Percentiles rank a stretch among this genome's conserved stretches.
These are phyloP conservation scores for Phlebiopsis flavidoalba DNA, from an alignment of 768 basidiomycete species.

Conservation along the genomic window DNA sequence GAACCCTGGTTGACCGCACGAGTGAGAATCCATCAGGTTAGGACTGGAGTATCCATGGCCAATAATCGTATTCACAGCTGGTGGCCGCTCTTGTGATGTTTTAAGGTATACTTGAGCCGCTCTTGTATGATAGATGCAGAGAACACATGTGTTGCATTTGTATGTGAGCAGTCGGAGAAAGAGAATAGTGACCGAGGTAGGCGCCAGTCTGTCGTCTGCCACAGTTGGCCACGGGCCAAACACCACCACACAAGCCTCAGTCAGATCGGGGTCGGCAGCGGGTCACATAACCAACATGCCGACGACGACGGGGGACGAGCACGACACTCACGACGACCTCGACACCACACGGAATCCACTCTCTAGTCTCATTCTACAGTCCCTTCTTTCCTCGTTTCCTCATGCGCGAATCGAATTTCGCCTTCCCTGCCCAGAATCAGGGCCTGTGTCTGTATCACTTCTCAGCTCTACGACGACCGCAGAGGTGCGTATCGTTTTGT, in stretches of 20 bases:
- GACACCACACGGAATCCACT: background rate
- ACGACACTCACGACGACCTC: constrained; percentile 12
- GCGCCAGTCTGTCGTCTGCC: constrained; percentile 1
- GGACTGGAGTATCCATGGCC: background rate
- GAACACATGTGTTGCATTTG: too few relatives aligned
- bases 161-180: background rate
- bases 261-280: constrained; percentile 20
- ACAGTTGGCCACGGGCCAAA: constrained; percentile 12
- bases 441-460: constrained; percentile 91
- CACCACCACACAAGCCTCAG: constrained; percentile 21
- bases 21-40: background rate
- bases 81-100: background rate
- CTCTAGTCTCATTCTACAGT: constrained; percentile 3
- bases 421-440: constrained; percentile 92
- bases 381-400: background rate
- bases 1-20: background rate
- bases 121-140: too few relatives aligned
- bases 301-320: constrained; percentile 18
- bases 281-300: constrained; percentile 20
- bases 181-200: background rate
- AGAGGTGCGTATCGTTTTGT: constrained; percentile 57
- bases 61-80: background rate
- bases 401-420: constrained; percentile 96
- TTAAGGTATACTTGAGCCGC: background rate
- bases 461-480: constrained; percentile 93